Base-by-base conservation (phyloP, 2,329 filamentous ascomycete genomes). In the Alternaria conjuncta region DNA sequence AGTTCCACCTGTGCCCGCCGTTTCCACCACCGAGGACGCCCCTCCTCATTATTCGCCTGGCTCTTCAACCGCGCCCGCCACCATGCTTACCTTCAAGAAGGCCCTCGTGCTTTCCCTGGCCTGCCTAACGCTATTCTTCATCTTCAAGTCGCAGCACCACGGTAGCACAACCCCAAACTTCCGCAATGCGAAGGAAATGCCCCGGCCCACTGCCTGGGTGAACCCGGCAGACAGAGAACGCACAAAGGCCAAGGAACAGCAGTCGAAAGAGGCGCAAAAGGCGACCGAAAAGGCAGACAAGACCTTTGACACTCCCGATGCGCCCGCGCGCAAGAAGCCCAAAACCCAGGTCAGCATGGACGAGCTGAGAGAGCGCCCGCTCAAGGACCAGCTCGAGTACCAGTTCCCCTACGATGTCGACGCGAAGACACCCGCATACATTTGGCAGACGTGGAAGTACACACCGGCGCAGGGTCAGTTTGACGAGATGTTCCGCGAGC, bases 391-490 rank as follows among this genome's bases (percentile, higher is more conserved):
- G 82, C 88, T 99, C 61, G 90, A 90, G 56, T 97, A 97, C 83
- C 92, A 96, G 72, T 98, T 96, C 81, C 93, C 94, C 20, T 99
- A 98, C 85, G 92, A 97, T 75, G 86, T 95, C 66, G 89, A 94
- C 75, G 82, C 86, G 71, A 97, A 95, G 80, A 98, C 98, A 80
- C 96, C 96, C 4, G 94, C 94, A 60, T 98, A 97, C 84, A 96
- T 99, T 77, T 99, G 96, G 96, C 96, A 99, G 85, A 99, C 96
- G 13, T 99, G 96, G 96, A 97, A 96, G 80, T 90, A 89, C 75
- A 92, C 89, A 1, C 94, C 95, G 0, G 87, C 90, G 2, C 91
- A 93, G 21, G 85, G 88, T 55, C 86, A 92, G 65, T 99, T 99
- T 77, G 82, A 81, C 11, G 88, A 90, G 66, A 82, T 85, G 20